phyloP scores from a whole-genome alignment of 768 basidiomycete genomes.

The Clathrus columnatus region DNA sequence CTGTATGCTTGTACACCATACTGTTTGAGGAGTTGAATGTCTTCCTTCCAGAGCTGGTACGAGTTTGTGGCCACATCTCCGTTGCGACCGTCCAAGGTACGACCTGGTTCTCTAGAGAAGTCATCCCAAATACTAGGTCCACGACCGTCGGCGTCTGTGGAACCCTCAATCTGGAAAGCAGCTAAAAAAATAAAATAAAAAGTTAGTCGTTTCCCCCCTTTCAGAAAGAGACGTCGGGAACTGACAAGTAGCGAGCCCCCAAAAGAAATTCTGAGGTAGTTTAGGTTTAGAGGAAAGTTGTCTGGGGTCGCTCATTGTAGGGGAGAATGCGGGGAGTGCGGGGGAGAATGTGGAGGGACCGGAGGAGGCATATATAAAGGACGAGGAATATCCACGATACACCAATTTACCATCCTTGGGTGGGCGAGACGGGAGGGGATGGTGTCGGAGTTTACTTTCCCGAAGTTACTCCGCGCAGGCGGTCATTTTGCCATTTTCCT shows the following conservation, averaged over 20 bases:
- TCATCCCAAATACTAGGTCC: conserved; percentile 71
- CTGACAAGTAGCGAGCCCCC: conserved; percentile 65
- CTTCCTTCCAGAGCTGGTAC: conserved; percentile 57
- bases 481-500: not conserved
- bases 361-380: conserved; percentile 10
- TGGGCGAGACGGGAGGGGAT: not conserved
- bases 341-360: conserved; percentile 3
- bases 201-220: no score
- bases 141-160: conserved; percentile 47
- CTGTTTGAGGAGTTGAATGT: conserved; percentile 48
- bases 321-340: conserved; percentile 1
- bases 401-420: conserved; percentile 4
- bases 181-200: conserved; percentile 28
- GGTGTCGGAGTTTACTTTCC: conserved; percentile 6
- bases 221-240: conserved; percentile 3
- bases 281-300: conserved; percentile 25
- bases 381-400: conserved; percentile 1
- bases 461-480: conserved; percentile 6
- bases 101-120: conserved; percentile 55
- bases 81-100: conserved; percentile 57
- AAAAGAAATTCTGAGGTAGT: conserved; percentile 53
- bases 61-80: conserved; percentile 69
- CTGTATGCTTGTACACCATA: conserved; percentile 69
- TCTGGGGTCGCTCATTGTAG: conserved; percentile 8
- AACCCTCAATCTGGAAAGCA: conserved; percentile 69